These are phyloP conservation scores for Sanghuangporus baumii DNA, from an alignment of 1,284 basidiomycete species.

Conservation along the genomic window DNA sequence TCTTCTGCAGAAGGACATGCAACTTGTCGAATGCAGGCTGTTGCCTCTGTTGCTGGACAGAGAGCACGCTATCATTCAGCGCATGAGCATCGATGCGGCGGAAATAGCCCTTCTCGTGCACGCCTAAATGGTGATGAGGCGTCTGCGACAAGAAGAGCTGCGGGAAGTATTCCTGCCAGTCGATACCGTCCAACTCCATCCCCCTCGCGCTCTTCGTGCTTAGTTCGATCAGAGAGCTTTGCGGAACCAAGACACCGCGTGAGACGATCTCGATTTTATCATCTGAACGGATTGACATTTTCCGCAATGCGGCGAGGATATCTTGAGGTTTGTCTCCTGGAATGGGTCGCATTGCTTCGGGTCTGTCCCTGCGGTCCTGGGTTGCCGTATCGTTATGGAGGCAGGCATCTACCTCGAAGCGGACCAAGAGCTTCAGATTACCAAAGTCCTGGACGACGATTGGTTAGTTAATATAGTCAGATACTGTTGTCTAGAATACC, in stretches of 20 bases:
- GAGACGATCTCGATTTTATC: slow-evolving; percentile 18
- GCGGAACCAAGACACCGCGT: slow-evolving; percentile 27
- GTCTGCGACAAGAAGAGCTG: slow-evolving; percentile 39
- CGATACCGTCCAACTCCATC: slow-evolving; percentile 17
- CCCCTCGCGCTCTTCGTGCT: slow-evolving; percentile 29
- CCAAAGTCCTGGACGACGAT: slow-evolving; percentile 25
- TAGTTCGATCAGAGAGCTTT: slow-evolving; percentile 35
- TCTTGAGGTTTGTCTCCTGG: slow-evolving; percentile 11
- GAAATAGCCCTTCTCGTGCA: slow-evolving; percentile 30
- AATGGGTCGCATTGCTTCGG: slow-evolving; percentile 19
- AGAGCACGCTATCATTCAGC: slow-evolving; percentile 2
- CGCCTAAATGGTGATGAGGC: slow-evolving; percentile 30
- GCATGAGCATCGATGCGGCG: slow-evolving; percentile 23
- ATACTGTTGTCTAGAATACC: slow-evolving; percentile 13
- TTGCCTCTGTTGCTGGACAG: not conserved
- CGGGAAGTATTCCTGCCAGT: slow-evolving; percentile 36
- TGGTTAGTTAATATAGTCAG: not conserved
- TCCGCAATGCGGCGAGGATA: slow-evolving; percentile 12
- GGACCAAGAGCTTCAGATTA: slow-evolving; percentile 28
- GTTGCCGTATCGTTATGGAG: slow-evolving; percentile 13
- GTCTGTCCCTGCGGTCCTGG: slow-evolving; percentile 11
- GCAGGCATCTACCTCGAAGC: slow-evolving; percentile 31
- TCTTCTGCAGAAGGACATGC: not conserved
- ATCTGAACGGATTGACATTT: slow-evolving; percentile 5
- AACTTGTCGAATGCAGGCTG: slow-evolving; percentile 10